Base-by-base conservation (phyloP, 1,139 yeast species). In the Lodderomyces orthopsilosis region DNA sequence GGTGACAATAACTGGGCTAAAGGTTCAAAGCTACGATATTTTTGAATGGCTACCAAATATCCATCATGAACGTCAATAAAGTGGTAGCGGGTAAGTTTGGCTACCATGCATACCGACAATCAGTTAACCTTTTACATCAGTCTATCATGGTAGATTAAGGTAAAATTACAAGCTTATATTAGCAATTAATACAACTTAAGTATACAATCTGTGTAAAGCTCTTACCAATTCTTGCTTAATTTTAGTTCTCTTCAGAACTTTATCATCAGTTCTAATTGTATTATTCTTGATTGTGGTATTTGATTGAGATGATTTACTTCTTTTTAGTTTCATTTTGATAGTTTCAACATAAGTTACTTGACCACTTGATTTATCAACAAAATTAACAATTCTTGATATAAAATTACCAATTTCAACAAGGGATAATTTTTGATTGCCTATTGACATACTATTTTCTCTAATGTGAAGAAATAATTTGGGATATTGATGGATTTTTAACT, bases 321-420 rank as follows among this genome's bases (percentile, higher is more conserved):
- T 35, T 34, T 41, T 48, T 13, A 48, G 32, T 39, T 41, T 48
- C 14, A 19, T 39, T 12, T 35, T 38, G 9, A 48, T 9, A 4
- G 39, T n/a, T 23, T 50, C 53, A 19, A 44, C 41, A 46, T 46
- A 50, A 21, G 53, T 47, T 9, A 46, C 22, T 15, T 44, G 35
- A 18, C 51, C 53, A 6, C 47, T 46, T 23, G 50, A 46, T 35
- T 43, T 43, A 40, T 50, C 53, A 15, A 30, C 34, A 30, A 41
- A 41, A 21, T 33, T 34, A 7, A 36, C 37, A 21, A 33, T 33
- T 22, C 44, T 40, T 5, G 38, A 33, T 37, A 50, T 32, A 41
- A 39, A 50, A 7, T 24, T 35, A 19, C 41, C 41, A 17, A 50
- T 40, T 26, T 48, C 43, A 26, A 48, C 46, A 23, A 40, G 33